Conservation (phyloP, 1,284 basidiomycete species). For the Trichosporon coremiiforme region DNA sequence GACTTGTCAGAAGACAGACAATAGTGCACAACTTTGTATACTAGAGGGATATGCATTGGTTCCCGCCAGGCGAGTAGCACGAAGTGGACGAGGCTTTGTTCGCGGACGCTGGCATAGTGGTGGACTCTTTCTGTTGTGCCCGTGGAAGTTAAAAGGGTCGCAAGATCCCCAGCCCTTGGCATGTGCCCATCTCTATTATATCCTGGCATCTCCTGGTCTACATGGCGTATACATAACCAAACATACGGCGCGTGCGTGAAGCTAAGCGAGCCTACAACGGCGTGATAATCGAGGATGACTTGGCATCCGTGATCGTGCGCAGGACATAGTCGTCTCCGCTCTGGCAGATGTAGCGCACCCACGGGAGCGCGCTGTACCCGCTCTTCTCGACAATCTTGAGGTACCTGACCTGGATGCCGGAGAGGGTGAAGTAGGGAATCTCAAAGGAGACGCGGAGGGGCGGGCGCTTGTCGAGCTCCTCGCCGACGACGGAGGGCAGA, state of each 20-base stretch:
- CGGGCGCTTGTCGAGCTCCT: constrained; percentile 73
- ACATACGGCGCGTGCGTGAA: background rate
- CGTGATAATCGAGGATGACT: constrained; percentile 51
- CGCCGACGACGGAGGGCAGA: constrained; percentile 80
- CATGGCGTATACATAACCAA: constrained; percentile 18
- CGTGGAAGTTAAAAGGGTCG: too few species aligned
- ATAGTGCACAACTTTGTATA: background rate
- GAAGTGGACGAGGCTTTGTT: too few species aligned
- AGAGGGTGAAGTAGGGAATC: constrained; percentile 96
- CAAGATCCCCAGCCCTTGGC: too few species aligned
- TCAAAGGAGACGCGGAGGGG: constrained; percentile 1
- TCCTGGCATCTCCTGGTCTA: constrained; percentile 3
- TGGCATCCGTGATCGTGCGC: constrained; percentile 54
- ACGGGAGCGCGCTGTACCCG: constrained; percentile 73
- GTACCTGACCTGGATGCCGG: constrained; percentile 85
- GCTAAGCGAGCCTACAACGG: constrained; percentile 41
- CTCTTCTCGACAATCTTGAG: constrained; percentile 98
- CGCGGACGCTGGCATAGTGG: too few species aligned
- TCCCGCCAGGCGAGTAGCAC: background rate
- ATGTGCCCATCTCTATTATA: background rate
- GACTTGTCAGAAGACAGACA: constrained; percentile 12
- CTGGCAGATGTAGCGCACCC: constrained; percentile 69
- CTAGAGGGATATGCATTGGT: constrained; percentile 15
- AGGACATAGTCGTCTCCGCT: constrained; percentile 87
- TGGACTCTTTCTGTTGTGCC: too few species aligned